Evolutionary conservation across 192 early-diverging fungal genomes (phyloP), one percentile per base, ranked within the genome.

Genomic region (Rhizoclosmatium globosum): DNA sequence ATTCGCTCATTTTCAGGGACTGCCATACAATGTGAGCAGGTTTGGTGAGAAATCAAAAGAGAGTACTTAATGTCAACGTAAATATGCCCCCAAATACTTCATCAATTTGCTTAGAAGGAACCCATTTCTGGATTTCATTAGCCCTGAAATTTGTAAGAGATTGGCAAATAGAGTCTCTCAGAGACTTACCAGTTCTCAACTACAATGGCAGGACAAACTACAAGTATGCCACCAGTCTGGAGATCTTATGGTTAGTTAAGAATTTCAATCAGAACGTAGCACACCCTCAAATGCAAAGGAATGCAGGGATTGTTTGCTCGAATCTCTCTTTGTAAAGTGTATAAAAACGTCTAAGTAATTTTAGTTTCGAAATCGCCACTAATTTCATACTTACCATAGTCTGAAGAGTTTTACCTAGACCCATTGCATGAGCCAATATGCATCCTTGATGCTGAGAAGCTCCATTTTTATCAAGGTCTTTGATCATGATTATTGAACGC

Each of bases 391-490:
- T 68, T 0, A 89, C 77, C 72, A 97, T 90, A 9, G 89, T 86
- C 77, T 95, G 94, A 15, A 95, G 82, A 0, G 95, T 96, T 81
- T 95, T 95, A 3, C 94, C 95, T 31, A 97, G 83, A 0, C 95
- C 95, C 95, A 96, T 96, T 9, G 89, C 86, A 81, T 96, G 95
- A 0, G 94, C 93, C 47, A 97, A 81, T 13, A 96, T 87, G 72
- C 94, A 95, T 2, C 95, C 95, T 38, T 81, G 79, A 69, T 87
- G 82, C 60, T 44, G 7, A 1, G 58, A 17, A 17, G 56, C 41
- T 23, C 68, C 44, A 45, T 62, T 80, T 50, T 81, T 77, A 7
- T 57, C 47, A n/a, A 44, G 48, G 31, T 41, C 53, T 64, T 89
- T 86, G 56, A 91, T 80, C 91, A 92, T 92, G 31, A 95, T 87